These are phyloP conservation scores for Podila minutissima DNA, from an alignment of 192 early-diverging fungal species.

Conservation along the genomic window DNA sequence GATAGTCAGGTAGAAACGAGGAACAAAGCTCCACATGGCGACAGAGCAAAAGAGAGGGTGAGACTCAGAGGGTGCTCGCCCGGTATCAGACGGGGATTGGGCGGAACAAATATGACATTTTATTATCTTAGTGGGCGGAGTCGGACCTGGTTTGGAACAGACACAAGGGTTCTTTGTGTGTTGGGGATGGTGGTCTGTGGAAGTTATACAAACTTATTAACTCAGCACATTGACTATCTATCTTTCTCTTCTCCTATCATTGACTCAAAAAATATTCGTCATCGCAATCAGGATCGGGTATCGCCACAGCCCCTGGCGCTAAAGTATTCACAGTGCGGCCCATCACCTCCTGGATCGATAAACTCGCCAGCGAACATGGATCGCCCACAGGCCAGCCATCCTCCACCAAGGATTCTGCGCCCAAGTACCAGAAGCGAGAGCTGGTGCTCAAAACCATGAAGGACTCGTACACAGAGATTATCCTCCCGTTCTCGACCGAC, in stretches of 20 bases:
- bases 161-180: too few species aligned
- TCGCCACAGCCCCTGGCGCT: slow-evolving; percentile 1
- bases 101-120: too few species aligned
- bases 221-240: not conserved
- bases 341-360: slow-evolving; percentile 48
- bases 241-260: not conserved
- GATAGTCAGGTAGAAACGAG: not conserved
- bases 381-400: slow-evolving; percentile 12
- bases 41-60: not conserved
- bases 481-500: slow-evolving; percentile 81
- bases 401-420: not conserved
- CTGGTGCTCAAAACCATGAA: slow-evolving; percentile 69
- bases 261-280: not conserved
- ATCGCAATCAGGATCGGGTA: not conserved
- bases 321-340: slow-evolving; percentile 38
- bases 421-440: slow-evolving; percentile 21
- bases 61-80: too few species aligned
- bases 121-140: not conserved
- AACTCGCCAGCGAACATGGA: slow-evolving; percentile 34
- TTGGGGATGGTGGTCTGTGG: not conserved
- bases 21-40: not conserved
- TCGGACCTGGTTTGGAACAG: not conserved
- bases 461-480: slow-evolving; percentile 81
- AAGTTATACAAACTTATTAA: not conserved
- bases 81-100: too few species aligned